These are phyloP conservation scores for Vinca minor DNA, from an alignment of 257 asterid genomes.

Conservation along the genomic window DNA sequence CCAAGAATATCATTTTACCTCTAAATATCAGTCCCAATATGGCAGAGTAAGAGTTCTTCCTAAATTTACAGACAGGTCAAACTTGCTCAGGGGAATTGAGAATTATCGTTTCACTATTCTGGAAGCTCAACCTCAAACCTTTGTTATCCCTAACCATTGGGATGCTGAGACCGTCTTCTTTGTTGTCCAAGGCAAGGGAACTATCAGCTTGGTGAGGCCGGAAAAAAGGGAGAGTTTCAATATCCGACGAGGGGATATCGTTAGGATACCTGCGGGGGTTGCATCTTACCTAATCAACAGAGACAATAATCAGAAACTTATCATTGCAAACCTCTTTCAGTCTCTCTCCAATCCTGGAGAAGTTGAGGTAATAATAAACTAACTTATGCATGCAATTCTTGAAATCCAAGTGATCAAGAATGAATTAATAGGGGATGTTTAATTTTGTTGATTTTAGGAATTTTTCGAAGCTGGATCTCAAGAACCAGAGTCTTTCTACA, in stretches of 20 bases:
- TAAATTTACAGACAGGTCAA: constrained; percentile 45
- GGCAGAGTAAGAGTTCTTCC: constrained; percentile 54
- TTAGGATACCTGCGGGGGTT: constrained; percentile 47
- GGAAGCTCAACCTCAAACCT: constrained; percentile 64
- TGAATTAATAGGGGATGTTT: no score
- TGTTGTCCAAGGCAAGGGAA: constrained; percentile 52
- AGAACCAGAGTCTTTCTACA: constrained; percentile 41
- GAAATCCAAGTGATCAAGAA: not conserved
- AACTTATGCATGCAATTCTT: no score
- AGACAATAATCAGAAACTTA: constrained; percentile 31
- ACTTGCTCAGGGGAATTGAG: constrained; percentile 48
- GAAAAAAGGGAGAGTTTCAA: constrained; percentile 49
- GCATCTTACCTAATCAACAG: constrained; percentile 46
- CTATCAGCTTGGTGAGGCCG: constrained; percentile 26
- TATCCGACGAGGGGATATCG: constrained; percentile 44
- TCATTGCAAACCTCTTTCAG: constrained; percentile 37
- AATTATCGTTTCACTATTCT: constrained; percentile 42
- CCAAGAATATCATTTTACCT: constrained; percentile 42
- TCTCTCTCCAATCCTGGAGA: constrained; percentile 50
- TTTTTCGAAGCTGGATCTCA: constrained; percentile 56
- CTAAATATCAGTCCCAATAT: constrained; percentile 32
- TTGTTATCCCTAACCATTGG: constrained; percentile 48
- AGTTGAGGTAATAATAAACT: constrained; percentile 29
- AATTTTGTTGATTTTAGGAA: constrained; percentile 18
- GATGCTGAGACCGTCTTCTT: constrained; percentile 52